Base-by-base conservation (phyloP, 768 basidiomycete genomes). In the Leucosporidium scottii region DNA sequence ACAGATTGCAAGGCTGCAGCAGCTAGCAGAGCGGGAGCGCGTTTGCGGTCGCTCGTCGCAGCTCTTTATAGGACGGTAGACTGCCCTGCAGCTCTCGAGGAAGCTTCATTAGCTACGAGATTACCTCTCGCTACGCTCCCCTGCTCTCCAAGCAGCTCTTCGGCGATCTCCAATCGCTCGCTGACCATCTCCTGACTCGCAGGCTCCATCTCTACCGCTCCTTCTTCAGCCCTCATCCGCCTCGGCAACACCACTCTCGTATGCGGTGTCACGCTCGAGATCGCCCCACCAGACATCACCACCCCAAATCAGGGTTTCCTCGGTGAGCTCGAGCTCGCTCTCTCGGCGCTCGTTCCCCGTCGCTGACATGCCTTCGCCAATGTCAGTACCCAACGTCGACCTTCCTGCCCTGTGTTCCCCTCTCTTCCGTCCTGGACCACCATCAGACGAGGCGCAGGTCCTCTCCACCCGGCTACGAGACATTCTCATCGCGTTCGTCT, bases 241-340 rank as follows among this genome's bases (percentile, higher is more conserved):
- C 77, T 97, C 67, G 96, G 96, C 25, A 84, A 90, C 57, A 96
- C 94, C n/a, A 97, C 91, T 1, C 82, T 98, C 48, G 90, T 97
- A 0, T 97, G 93, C 74, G 96, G 96, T 1, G 85, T 99, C 72
- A 97, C 96, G 76, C 93, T 91, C 20, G 93, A 98, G 79, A 87
- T 94, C 50, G 87, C 91, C 31, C 90, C 92, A 74, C 94, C 94
- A 7, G 89, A 90, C 73, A 76, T 94, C 23, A 86, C 91, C 70
- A 78, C 78, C 3, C 89, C 88, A 1, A 80, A 83, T 21, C 82
- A 86, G 34, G 94, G 94, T 0, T 97, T 89, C 76, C 75, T 98
- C 28, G 93, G 93, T 93, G 73, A 65, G 84, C 68, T 75, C 58
- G 10, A 15, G 27, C 36, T 25, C 53, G 0, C n/a, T 12, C 30